These are phyloP conservation scores for Colletotrichum sp. DNA, from an alignment of 2,329 filamentous ascomycete genomes.

Conservation along the genomic window DNA sequence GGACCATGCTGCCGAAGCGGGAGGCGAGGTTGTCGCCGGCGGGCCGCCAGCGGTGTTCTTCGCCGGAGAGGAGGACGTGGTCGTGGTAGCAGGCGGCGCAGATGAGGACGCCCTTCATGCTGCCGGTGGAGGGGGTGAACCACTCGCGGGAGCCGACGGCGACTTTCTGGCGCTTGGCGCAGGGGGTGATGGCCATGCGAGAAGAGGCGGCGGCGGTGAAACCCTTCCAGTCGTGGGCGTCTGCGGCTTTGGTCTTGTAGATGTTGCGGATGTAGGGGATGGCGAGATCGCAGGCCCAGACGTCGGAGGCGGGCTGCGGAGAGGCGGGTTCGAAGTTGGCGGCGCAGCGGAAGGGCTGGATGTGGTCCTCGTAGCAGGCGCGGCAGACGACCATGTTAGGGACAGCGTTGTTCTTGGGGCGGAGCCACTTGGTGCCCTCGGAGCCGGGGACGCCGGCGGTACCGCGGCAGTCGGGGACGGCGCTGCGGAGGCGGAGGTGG, in stretches of 20 bases:
- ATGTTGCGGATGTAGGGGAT: conserved; percentile 33
- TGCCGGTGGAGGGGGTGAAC: conserved; percentile 32
- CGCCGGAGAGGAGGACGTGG: conserved; percentile 33
- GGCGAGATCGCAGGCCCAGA: conserved; percentile 41
- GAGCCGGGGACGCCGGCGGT: conserved; percentile 17
- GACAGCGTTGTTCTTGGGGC: conserved; percentile 30
- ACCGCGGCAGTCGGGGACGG: conserved; percentile 35
- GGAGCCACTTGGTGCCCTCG: conserved; percentile 37
- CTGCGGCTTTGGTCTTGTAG: conserved; percentile 24
- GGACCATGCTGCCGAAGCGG: conserved; percentile 20
- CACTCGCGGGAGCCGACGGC: conserved; percentile 31
- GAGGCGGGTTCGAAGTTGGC: conserved; percentile 28
- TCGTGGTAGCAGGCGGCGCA: conserved; percentile 44
- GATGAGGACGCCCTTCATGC: conserved; percentile 30
- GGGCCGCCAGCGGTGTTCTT: conserved; percentile 29
- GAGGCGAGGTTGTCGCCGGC: conserved; percentile 20
- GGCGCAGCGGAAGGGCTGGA: conserved; percentile 33
- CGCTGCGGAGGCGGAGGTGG: conserved; percentile 31
- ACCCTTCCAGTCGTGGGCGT: conserved; percentile 32
- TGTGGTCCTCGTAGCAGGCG: conserved; percentile 40
- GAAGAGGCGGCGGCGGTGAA: conserved; percentile 36
- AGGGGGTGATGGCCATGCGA: conserved; percentile 29
- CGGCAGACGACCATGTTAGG: conserved; percentile 40
- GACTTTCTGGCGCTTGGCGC: conserved; percentile 27
- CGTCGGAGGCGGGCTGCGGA: conserved; percentile 28